A percentile compares a stretch with the other conserved stretches of the same genome.
Conservation (phyloP, 2,329 filamentous ascomycete genomes). For the Diaporthe nobilis region DNA sequence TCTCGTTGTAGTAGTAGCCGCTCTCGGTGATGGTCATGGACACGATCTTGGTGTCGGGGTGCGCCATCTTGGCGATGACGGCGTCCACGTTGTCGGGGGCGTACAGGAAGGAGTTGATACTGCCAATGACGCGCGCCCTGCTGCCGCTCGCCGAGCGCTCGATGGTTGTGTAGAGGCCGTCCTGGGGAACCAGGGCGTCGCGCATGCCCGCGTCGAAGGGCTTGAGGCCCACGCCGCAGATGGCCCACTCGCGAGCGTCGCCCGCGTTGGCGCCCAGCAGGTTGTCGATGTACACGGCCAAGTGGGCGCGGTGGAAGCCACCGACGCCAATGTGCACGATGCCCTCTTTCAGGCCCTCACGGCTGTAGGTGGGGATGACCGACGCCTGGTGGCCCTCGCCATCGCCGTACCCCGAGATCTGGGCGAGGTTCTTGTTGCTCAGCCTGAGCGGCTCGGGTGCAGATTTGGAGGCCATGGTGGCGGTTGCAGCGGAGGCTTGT, state of each 20-base stretch:
- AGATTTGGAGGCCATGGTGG: constrained; percentile 19
- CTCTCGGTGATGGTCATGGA: constrained; percentile 70
- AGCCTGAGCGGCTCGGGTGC: constrained; percentile 52
- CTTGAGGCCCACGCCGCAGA: constrained; percentile 66
- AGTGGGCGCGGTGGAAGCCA: constrained; percentile 67
- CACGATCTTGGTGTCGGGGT: constrained; percentile 67
- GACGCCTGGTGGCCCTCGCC: constrained; percentile 46
- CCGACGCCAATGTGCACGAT: constrained; percentile 69
- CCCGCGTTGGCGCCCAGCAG: constrained; percentile 62
- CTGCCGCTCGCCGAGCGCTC: constrained; percentile 67
- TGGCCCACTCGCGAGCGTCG: constrained; percentile 61
- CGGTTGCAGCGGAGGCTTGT: background rate
- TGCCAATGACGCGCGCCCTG: constrained; percentile 62
- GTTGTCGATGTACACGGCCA: constrained; percentile 66
- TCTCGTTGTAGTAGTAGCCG: constrained; percentile 71
- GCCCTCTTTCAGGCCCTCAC: constrained; percentile 63
- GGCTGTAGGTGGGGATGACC: constrained; percentile 59
- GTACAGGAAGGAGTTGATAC: constrained; percentile 67
- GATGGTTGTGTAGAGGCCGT: constrained; percentile 67
- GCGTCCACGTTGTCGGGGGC: constrained; percentile 66
- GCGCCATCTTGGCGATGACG: constrained; percentile 68
- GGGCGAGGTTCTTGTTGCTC: constrained; percentile 54
- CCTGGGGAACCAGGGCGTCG: constrained; percentile 62
- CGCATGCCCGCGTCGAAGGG: constrained; percentile 66
- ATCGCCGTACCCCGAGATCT: constrained; percentile 47